Base-by-base conservation (phyloP, 2,329 filamentous ascomycete genomes). In the Cladosporium phlei region DNA sequence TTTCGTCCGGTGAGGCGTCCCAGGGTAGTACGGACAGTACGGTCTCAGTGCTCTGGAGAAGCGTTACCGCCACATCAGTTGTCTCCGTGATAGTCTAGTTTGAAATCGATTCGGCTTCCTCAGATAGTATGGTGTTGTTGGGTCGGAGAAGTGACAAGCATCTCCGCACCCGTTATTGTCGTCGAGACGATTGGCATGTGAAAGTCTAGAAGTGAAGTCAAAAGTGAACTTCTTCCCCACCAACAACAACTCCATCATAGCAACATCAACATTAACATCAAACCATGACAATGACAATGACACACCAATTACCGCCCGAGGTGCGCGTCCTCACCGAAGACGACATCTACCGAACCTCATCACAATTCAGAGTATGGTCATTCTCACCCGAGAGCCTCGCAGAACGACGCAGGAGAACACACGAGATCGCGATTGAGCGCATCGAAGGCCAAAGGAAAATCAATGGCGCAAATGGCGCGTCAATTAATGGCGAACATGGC, bases 281-380 rank as follows among this genome's bases (percentile, higher is more conserved):
- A 24, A 44, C 28, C 24, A 34, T 14, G 3, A 24, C 21, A 25
- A 30, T 22, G 10, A 29, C 19, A 39, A 47, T 47, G 45, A 47
- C 45, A 19, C 35, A 39, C 20, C 35, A 47, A 39, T 21, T 40
- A 17, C 28, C 45, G 22, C 37, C 45, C 16, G 45, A 47, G 12
- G 22, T 47, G 3, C 45, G 45, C 21, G 45, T 17, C 24, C 50
- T 94, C 80, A 86, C 82, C 52, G 93, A 98, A 76, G 93, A 98
- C 69, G 86, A 88, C 56, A 77, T 90, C 46, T 98, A 97, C 69
- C 83, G 88, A 24, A 79, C 86, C 42, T 95, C 91, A 0, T 91
- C 88, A 37, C 93, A 98, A 67, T 97, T 82, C 64, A 81, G 86
- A 33, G 76, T 94, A 49, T 98, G 93, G 93, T 95, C 90, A 9